phyloP scores from a whole-genome alignment of 2,329 filamentous ascomycete genomes.

The Colletotrichum tofieldiae region DNA sequence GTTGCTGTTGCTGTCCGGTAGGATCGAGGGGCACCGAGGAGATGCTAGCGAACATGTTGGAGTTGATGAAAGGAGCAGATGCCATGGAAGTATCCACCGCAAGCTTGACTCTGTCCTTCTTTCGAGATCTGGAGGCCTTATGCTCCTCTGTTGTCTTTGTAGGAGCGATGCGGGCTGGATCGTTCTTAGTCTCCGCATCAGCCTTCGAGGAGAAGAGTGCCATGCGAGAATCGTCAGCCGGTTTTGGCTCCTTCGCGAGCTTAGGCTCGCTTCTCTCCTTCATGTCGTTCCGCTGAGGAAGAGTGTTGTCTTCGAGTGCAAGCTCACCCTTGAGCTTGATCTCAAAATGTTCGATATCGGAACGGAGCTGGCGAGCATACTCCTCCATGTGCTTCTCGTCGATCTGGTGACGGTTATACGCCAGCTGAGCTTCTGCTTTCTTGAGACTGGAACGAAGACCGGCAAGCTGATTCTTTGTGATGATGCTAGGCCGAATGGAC shows the following conservation, averaged over 20 bases:
- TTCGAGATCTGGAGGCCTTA: conserved; percentile 18
- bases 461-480: conserved; percentile 72
- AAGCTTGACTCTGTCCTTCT: conserved; percentile 31
- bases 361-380: conserved; percentile 59
- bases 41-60: conserved; percentile 3
- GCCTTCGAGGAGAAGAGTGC: conserved; percentile 18
- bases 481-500: conserved; percentile 74
- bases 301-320: conserved; percentile 57
- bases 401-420: conserved; percentile 75
- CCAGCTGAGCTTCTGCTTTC: conserved; percentile 71
- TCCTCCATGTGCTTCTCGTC: conserved; percentile 68
- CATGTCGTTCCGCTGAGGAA: conserved; percentile 52
- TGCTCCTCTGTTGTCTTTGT: not conserved
- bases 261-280: conserved; percentile 47
- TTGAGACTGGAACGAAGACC: conserved; percentile 68
- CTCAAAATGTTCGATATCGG: conserved; percentile 67
- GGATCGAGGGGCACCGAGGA: conserved; percentile 8
- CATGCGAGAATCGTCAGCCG: conserved; percentile 17
- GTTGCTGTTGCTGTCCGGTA: not conserved
- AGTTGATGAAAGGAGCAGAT: conserved; percentile 27
- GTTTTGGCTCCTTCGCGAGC: conserved; percentile 40
- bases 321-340: conserved; percentile 61
- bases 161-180: not conserved
- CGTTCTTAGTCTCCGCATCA: not conserved
- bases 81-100: conserved; percentile 33